Base-by-base conservation (phyloP, 768 basidiomycete species). In the Dioszegia crocea region DNA sequence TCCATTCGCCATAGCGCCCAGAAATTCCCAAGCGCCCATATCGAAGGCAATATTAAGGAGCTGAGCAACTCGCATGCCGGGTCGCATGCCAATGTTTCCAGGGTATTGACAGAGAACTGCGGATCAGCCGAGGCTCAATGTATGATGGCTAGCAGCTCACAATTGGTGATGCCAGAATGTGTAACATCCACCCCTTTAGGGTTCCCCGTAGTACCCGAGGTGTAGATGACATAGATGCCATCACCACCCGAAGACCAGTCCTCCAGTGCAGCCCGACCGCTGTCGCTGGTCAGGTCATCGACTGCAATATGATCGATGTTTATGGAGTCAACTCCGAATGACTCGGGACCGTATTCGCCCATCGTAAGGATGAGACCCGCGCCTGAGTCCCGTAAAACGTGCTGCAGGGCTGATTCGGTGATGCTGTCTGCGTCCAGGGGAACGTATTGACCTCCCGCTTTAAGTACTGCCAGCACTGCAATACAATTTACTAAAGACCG, bases 11-110 rank as follows among this genome's bases (percentile, higher is more conserved):
- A 84, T 70, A 12, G 80, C 78, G 4, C 82, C 82, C 17, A 84
- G 77, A 27, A 82, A 81, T 66, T 84, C 83, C 85, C 85, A 86
- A 19, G 83, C 83, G 41, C 82, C 83, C 83, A 86, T 85, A 63
- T 86, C 85, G 66, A 85, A 86, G 4, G 84, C 82, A 43, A 86
- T 81, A 61, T 85, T 85, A 74, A 86, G 80, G 23, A 85, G 75
- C 64, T 85, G 84, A 8, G 83, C 80, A 19, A 85, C 83, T 11
- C 82, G 80, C 29, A 80, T 65, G 12, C 84, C 83, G 1, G 83
- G 83, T n/a, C 70, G 60, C 82, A 86, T 84, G 30, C 80, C 80
- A 10, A 85, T 77, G 61, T 83, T 84, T n/a, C 84, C 84, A 24
- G 84, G 84, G 19, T 77, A 55, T 8, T 77, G 65, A 56, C 78